These are phyloP conservation scores for Fusarium equiseti DNA, from an alignment of 2,329 filamentous ascomycete species.

Conservation along the genomic window DNA sequence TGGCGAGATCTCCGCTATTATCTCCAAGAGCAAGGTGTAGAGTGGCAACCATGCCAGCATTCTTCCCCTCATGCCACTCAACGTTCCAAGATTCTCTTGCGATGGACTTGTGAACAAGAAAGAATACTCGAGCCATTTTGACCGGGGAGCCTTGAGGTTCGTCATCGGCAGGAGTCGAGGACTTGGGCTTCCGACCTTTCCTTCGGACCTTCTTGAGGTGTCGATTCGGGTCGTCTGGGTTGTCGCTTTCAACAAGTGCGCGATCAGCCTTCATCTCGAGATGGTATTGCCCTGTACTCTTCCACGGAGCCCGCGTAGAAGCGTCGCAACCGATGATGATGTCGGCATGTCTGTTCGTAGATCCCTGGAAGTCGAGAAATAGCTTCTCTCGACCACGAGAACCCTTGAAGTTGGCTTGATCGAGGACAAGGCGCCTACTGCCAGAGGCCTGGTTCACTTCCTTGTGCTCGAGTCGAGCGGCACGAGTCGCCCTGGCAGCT, in stretches of 20 bases:
- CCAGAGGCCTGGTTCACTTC: no score
- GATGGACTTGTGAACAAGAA: slow-evolving; percentile 2
- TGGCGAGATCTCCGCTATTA: not conserved
- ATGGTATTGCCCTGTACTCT: not conserved
- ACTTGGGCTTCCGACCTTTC: no score
- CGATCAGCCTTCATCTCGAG: not conserved
- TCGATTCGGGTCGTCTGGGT: not conserved
- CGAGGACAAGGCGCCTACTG: not conserved
- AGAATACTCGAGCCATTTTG: not conserved
- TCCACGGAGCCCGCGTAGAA: not conserved
- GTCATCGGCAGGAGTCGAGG: no score
- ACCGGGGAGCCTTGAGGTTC: not conserved
- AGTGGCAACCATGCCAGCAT: not conserved
- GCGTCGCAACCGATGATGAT: not conserved
- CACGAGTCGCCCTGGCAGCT: no score
- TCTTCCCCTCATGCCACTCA: not conserved
- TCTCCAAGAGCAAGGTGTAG: not conserved
- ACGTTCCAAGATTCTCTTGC: not conserved
- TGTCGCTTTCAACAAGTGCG: not conserved
- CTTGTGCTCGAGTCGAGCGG: no score
- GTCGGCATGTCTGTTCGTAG: not conserved
- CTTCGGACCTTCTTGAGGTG: no score
- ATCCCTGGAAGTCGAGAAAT: not conserved
- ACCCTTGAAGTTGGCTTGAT: not conserved
- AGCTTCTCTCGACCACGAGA: not conserved